phyloP scores from a whole-genome alignment of 2,329 filamentous ascomycete species.

The Colletotrichum echinochloae region DNA sequence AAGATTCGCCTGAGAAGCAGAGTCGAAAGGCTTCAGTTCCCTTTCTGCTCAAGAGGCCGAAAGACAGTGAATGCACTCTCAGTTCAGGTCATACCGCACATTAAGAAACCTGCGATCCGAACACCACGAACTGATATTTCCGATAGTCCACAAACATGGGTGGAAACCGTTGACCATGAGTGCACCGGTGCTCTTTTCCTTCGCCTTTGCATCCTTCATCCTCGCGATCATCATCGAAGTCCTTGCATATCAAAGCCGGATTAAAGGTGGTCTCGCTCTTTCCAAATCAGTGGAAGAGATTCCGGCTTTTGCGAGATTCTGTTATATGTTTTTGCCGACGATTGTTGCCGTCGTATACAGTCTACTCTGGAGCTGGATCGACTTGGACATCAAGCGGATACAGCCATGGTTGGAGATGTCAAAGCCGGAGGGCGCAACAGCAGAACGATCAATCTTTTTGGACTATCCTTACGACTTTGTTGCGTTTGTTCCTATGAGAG shows the following conservation, averaged over 20 bases:
- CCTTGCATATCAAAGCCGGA: conserved; percentile 54
- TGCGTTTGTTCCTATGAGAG: conserved; percentile 47
- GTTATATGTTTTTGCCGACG: conserved; percentile 65
- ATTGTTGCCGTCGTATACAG: conserved; percentile 67
- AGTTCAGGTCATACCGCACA: conserved; percentile 12
- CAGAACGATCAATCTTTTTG: conserved; percentile 60
- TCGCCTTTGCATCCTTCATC: conserved; percentile 52
- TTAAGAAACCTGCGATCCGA: not conserved
- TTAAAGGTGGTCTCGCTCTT: conserved; percentile 55
- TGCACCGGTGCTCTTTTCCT: conserved; percentile 50
- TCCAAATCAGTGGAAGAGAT: conserved; percentile 48
- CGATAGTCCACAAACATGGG: conserved; percentile 31
- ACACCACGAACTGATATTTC: not conserved
- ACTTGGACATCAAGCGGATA: conserved; percentile 68
- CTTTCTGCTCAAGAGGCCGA: conserved; percentile 4
- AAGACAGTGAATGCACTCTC: conserved; percentile 21
- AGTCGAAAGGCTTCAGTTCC: conserved; percentile 5
- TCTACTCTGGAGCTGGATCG: conserved; percentile 69
- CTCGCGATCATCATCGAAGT: conserved; percentile 60
- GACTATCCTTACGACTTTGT: conserved; percentile 63
- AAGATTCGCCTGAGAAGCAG: not conserved
- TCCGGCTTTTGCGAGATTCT: conserved; percentile 50
- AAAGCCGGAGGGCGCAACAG: conserved; percentile 55
- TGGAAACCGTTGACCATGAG: conserved; percentile 55
- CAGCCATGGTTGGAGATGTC: conserved; percentile 72